Conservation (phyloP, 2,329 filamentous ascomycete genomes). For the Colletotrichum shisoi region DNA sequence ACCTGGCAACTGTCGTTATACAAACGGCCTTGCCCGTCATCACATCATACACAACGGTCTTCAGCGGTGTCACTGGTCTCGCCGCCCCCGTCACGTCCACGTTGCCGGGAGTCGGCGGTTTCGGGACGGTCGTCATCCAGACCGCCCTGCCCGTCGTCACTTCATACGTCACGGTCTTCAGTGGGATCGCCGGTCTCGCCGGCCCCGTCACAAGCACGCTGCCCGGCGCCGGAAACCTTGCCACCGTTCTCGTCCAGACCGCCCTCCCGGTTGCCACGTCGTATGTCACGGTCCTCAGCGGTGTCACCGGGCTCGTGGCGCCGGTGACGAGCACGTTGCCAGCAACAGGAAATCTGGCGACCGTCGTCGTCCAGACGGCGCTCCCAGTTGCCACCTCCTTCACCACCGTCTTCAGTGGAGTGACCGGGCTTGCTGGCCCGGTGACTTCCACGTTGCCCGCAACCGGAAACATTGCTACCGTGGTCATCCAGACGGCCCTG, state of each 20-base stretch:
- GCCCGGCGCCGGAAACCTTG: background rate
- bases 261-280: constrained; percentile 16
- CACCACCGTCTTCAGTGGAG: constrained; percentile 7
- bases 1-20: background rate
- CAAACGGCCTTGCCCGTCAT: background rate
- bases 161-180: background rate
- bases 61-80: background rate
- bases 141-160: background rate
- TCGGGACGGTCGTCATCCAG: background rate
- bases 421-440: background rate
- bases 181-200: background rate
- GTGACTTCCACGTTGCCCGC: background rate
- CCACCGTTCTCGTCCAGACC: constrained; percentile 17
- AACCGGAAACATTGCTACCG: background rate
- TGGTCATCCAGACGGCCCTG: background rate
- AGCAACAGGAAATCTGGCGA: background rate
- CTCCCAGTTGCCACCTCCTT: constrained; percentile 8
- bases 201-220: background rate
- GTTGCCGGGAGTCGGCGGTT: background rate
- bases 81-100: background rate
- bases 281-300: background rate
- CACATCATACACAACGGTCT: background rate
- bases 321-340: background rate
- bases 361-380: constrained; percentile 2
- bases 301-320: background rate